phyloP scores from a whole-genome alignment of 139 green algal species.

The Ulvella scutata region DNA sequence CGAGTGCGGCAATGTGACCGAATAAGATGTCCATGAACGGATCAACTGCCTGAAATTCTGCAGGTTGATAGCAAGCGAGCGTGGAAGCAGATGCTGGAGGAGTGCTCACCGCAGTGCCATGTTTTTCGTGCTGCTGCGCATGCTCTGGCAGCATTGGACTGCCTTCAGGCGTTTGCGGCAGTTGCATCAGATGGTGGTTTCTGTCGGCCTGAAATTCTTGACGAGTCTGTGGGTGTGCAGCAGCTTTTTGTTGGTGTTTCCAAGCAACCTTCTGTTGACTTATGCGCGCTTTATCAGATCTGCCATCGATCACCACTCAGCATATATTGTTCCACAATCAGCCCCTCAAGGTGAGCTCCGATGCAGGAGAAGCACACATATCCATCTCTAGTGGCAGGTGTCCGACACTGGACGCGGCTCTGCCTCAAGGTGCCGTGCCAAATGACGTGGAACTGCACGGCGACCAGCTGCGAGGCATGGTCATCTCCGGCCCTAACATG shows the following conservation, averaged over 20 bases:
- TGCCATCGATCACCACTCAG: no score
- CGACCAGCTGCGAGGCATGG: slow-evolving; percentile 13
- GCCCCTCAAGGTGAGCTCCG: no score
- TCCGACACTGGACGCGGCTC: slow-evolving; percentile 56
- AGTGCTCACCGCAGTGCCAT: slow-evolving; percentile 29
- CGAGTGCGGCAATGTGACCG: no score
- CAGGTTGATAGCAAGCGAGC: slow-evolving; percentile 21
- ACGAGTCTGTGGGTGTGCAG: no score
- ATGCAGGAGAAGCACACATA: no score
- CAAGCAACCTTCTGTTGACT: no score
- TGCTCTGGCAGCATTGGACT: slow-evolving; percentile 59
- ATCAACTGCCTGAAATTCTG: background rate
- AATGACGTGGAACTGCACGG: slow-evolving; percentile 39
- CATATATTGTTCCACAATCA: no score
- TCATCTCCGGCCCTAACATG: slow-evolving; percentile 86
- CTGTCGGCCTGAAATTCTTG: background rate
- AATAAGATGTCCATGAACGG: no score
- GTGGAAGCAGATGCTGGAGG: slow-evolving; percentile 34
- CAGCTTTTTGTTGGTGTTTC: no score
- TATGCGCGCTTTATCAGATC: no score
- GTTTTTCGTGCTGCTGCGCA: slow-evolving; percentile 31
- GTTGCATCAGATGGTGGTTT: slow-evolving; percentile 16
- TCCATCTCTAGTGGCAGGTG: slow-evolving; percentile 30
- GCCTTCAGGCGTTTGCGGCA: slow-evolving; percentile 42
- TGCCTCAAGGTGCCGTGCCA: slow-evolving; percentile 33